These are phyloP conservation scores for Saturnispora ahearnii DNA, from an alignment of 805 yeast genomes.

Conservation along the genomic window DNA sequence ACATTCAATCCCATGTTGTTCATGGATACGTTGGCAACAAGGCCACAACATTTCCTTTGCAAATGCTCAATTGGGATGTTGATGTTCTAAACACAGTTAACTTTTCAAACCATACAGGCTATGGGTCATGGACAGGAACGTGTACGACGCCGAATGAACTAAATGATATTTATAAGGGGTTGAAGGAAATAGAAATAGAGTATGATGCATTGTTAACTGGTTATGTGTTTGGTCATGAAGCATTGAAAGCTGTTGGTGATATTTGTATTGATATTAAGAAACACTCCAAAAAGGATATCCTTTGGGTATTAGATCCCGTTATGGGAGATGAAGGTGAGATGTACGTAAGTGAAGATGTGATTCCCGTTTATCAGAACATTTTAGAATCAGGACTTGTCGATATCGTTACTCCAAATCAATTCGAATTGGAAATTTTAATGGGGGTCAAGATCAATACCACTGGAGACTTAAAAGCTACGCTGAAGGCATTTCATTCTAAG, in stretches of 20 bases:
- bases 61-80: conserved; percentile 59
- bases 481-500: conserved; percentile 38
- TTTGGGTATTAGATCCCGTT: conserved; percentile 68
- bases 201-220: conserved; percentile 60
- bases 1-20: conserved; percentile 61
- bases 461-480: conserved; percentile 36
- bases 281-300: conserved; percentile 21
- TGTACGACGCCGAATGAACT: conserved; percentile 35
- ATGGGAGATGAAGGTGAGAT: conserved; percentile 72
- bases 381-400: conserved; percentile 44
- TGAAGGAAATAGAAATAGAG: conserved; percentile 24
- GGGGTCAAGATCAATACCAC: conserved; percentile 33
- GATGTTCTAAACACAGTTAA: conserved; percentile 58
- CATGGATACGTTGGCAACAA: conserved; percentile 70
- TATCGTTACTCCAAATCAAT: conserved; percentile 83
- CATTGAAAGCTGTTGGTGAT: conserved; percentile 37
- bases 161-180: conserved; percentile 30
- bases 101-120: conserved; percentile 65
- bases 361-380: conserved; percentile 49
- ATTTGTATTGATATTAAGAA: conserved; percentile 29
- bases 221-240: conserved; percentile 50
- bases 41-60: conserved; percentile 58
- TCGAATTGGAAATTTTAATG: conserved; percentile 65
- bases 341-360: conserved; percentile 50
- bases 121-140: conserved; percentile 47